Evolutionary conservation across 768 basidiomycete species (phyloP).

Genomic region (Austroboletus eburneus): DNA sequence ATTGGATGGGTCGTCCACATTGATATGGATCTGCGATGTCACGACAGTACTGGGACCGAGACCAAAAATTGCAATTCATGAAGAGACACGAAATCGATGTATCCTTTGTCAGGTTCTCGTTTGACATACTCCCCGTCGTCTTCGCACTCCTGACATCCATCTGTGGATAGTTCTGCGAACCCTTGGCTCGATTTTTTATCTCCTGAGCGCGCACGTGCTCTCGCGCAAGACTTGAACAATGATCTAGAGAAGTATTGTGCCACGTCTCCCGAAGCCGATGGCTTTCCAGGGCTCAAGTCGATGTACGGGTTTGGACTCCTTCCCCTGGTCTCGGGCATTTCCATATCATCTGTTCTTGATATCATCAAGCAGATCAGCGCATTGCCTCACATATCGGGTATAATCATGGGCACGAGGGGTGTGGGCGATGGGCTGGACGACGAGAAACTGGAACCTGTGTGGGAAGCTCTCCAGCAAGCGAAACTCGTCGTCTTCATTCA

Average conservation of each 20-base stretch:
- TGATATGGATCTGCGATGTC: constrained; percentile 7
- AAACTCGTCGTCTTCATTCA: constrained; percentile 79
- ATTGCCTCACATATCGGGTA: constrained; percentile 63
- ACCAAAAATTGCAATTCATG: constrained; percentile 83
- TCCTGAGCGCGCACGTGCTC: constrained; percentile 55
- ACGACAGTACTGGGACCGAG: constrained; percentile 67
- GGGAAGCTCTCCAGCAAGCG: constrained; percentile 68
- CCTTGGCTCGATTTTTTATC: constrained; percentile 90
- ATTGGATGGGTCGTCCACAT: not conserved
- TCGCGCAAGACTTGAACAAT: constrained; percentile 69
- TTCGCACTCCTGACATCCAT: constrained; percentile 13
- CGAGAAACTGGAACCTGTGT: constrained; percentile 70
- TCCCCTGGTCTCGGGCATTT: constrained; percentile 69
- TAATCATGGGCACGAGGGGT: constrained; percentile 81
- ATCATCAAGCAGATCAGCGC: constrained; percentile 61
- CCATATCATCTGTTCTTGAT: constrained; percentile 53
- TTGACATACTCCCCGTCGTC: constrained; percentile 1
- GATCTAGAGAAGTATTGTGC: constrained; percentile 81
- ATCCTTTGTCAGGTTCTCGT: constrained; percentile 65
- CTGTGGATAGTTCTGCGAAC: constrained; percentile 64
- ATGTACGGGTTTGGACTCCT: constrained; percentile 83
- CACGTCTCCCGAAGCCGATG: constrained; percentile 43
- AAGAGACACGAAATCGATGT: constrained; percentile 75
- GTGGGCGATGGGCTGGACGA: constrained; percentile 82
- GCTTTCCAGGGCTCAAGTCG: constrained; percentile 45